These are phyloP conservation scores for Verbascum thapsus DNA, from an alignment of 257 asterid species.

Conservation along the genomic window DNA sequence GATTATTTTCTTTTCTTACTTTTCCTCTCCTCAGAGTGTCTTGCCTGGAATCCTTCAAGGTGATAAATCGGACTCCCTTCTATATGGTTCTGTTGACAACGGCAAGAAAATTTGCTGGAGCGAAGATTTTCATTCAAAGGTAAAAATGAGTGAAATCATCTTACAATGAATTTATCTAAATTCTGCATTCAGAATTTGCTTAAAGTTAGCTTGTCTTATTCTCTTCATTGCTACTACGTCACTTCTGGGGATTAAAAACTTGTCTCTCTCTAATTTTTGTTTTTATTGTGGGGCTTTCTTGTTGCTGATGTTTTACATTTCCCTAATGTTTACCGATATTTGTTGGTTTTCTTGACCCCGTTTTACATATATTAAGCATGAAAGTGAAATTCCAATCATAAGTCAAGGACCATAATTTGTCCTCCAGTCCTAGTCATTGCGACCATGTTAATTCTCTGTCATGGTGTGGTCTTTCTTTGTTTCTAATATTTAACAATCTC, in stretches of 20 bases:
- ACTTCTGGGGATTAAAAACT: background rate
- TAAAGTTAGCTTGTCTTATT: constrained; percentile 12
- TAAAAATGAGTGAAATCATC: constrained; percentile 25
- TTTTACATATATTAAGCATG: background rate
- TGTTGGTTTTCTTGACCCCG: background rate
- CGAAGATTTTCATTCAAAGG: constrained; percentile 83
- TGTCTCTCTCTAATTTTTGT: background rate
- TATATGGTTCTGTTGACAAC: constrained; percentile 85
- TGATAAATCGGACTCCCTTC: constrained; percentile 82
- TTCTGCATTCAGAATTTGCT: constrained; percentile 5
- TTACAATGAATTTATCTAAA: constrained; percentile 10
- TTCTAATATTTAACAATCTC: background rate
- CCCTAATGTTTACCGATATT: background rate
- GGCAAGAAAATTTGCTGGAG: constrained; percentile 90
- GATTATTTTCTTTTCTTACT: constrained; percentile 18
- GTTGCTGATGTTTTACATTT: too few species aligned
- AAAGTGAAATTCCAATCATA: background rate
- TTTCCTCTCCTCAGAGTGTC: constrained; percentile 61
- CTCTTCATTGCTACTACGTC: background rate
- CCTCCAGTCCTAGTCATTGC: constrained; percentile 7
- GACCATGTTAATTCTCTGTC: constrained; percentile 11
- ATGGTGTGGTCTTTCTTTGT: background rate
- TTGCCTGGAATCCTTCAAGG: constrained; percentile 94
- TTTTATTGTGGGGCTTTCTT: background rate
- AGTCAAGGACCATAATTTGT: background rate